These are phyloP conservation scores for Cicer yamashitae DNA, from an alignment of 306 rosid species.

Conservation along the genomic window DNA sequence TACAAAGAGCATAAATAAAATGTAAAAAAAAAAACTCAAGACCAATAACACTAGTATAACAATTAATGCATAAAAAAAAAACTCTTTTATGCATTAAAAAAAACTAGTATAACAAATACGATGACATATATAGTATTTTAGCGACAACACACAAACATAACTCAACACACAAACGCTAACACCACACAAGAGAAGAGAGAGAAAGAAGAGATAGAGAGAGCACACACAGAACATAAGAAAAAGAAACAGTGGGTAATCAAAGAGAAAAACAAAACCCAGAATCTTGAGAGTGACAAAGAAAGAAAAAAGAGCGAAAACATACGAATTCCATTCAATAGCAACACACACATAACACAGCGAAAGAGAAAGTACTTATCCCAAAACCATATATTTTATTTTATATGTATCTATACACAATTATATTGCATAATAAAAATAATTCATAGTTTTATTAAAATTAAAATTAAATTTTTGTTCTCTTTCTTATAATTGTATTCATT, in stretches of 20 bases:
- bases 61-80: too few relatives aligned
- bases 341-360: not conserved
- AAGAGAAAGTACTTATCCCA: slow-evolving; percentile 41
- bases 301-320: not conserved
- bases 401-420: not conserved
- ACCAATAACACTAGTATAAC: not conserved
- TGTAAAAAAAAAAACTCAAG: slow-evolving; percentile 7
- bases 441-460: not conserved
- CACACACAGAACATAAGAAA: not conserved
- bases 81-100: too few relatives aligned
- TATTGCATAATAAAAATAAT: slow-evolving; percentile 4
- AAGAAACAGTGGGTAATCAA: slow-evolving; percentile 6
- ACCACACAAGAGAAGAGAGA: slow-evolving; percentile 30
- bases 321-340: slow-evolving; percentile 21
- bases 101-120: not conserved
- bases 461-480: slow-evolving; percentile 22
- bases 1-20: slow-evolving; percentile 7
- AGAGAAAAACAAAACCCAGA: slow-evolving; percentile 50
- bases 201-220: not conserved
- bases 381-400: slow-evolving; percentile 13
- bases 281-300: slow-evolving; percentile 32
- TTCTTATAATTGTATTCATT: slow-evolving; percentile 25
- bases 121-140: slow-evolving; percentile 7
- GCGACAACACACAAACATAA: slow-evolving; percentile 29
- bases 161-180: slow-evolving; percentile 38